Base-by-base conservation (phyloP, 495 filamentous ascomycete species). In the Penicillium verhagenii region DNA sequence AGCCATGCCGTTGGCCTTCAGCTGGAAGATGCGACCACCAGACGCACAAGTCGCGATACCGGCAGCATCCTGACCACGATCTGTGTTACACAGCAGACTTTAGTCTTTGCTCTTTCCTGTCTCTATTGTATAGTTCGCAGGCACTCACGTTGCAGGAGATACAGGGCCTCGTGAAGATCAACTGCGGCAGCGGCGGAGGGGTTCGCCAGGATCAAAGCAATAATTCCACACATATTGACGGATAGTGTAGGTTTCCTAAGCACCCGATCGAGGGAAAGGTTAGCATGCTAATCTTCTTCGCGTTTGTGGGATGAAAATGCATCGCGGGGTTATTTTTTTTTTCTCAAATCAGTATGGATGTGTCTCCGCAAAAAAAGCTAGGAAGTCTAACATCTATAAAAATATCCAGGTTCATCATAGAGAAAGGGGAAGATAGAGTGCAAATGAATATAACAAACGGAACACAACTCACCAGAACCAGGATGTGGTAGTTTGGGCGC, bases 1-100 rank as follows among this genome's bases (percentile, higher is more conserved):
- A 21, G 90, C 94, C 82, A 96, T 90, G 29, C 92, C 93, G 68
- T 93, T 93, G 49, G 91, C 89, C 75, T 96, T 97, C 70, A 89
- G 85, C 61, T 96, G 92, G 71, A 86, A 92, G 52, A 96, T 88
- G 11, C 89, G 82, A 56, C 93, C 91, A 13, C 90, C 88, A 0
- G 80, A 69, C 5, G 82, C 86, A 63, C 90, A 96, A 20, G 86
- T 92, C 26, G 77, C 73, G 40, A 96, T 92, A 47, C 93, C 93
- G 46, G 88, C 92, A 21, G 92, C 93, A 87, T 96, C 92, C 68
- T 96, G 91, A 50, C 92, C 90, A 63, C 92, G 71, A 64, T 80
- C 73, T 76, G 54, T 53, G 38, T 55, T 31, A 50, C 46, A 60
- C 45, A 53, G 13, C 40, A 50, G 50, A 29, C 25, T 57, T 66